Percentiles rank a stretch among this genome's conserved stretches.
Conservation (phyloP, 2,329 filamentous ascomycete species). For the Botrytis byssoidea region DNA sequence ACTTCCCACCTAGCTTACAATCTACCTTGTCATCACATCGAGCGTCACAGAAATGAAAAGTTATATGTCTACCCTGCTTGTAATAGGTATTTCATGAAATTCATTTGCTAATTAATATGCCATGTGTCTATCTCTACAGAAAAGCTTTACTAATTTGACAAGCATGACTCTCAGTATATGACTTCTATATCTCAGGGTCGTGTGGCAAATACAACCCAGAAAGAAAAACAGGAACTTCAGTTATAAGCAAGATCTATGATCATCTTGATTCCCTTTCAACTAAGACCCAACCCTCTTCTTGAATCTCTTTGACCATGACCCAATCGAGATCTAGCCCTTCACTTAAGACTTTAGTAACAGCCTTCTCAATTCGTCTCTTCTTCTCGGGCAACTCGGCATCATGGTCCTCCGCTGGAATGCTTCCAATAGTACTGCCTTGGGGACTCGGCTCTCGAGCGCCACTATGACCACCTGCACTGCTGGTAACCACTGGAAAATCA, state of each 20-base stretch:
- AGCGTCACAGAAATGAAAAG: neutral
- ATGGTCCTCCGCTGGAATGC: neutral
- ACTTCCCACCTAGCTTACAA: neutral
- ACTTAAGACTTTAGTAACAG: neutral
- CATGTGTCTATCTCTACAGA: neutral
- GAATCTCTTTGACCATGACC: neutral
- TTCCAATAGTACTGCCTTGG: neutral
- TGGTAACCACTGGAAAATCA: rapidly evolving
- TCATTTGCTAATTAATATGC: neutral
- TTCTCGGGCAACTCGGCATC: neutral
- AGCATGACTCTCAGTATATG: neutral
- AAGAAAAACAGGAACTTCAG: neutral
- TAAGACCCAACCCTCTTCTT: neutral
- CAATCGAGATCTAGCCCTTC: neutral
- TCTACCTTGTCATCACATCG: rapidly evolving
- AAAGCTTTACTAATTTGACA: rapidly evolving
- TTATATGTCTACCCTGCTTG: neutral
- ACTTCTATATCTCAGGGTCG: rapidly evolving
- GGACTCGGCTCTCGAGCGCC: rapidly evolving
- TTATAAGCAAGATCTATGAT: rapidly evolving
- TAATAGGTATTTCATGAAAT: rapidly evolving
- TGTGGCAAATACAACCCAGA: neutral
- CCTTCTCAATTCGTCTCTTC: neutral
- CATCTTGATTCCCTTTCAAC: neutral
- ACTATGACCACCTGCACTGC: neutral